Conservation (phyloP, 2,329 filamentous ascomycete species). For the Parafenestella ontariensis region DNA sequence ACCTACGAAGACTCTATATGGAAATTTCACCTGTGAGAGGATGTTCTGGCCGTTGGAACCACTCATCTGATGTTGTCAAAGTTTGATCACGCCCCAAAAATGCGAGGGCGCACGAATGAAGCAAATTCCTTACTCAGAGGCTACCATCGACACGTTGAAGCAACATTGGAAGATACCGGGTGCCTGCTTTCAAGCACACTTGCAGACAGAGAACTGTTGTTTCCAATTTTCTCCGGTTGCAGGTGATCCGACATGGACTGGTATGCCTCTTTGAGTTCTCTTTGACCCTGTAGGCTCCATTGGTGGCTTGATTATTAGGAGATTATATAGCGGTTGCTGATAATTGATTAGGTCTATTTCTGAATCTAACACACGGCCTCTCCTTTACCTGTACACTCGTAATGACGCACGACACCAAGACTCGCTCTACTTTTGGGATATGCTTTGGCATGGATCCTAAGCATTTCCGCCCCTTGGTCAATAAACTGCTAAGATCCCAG, state of each 20-base stretch:
- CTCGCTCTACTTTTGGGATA: not conserved
- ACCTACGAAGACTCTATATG: not conserved
- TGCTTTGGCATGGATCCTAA: not conserved
- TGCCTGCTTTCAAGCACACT: not conserved
- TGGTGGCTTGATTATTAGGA: not conserved
- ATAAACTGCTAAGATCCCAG: not conserved
- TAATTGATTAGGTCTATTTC: not conserved
- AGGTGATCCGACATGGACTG: not conserved
- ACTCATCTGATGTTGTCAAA: not conserved
- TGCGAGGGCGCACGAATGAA: not conserved
- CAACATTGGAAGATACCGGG: not conserved
- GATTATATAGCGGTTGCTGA: not conserved
- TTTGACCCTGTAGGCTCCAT: not conserved
- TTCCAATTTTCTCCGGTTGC: not conserved
- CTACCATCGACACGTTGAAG: not conserved
- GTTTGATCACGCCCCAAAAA: not conserved
- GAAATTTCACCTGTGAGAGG: not conserved
- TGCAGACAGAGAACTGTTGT: not conserved
- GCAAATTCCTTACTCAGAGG: not conserved
- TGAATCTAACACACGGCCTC: not conserved
- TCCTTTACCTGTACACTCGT: not conserved
- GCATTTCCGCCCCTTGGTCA: not conserved
- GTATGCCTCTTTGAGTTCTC: not conserved
- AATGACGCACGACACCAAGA: not conserved
- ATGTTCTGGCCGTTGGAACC: not conserved